A percentile compares a stretch with the other conserved stretches of the same genome.
phyloP scores from a whole-genome alignment of 2,329 filamentous ascomycete genomes.

The Alternaria tenuissima region DNA sequence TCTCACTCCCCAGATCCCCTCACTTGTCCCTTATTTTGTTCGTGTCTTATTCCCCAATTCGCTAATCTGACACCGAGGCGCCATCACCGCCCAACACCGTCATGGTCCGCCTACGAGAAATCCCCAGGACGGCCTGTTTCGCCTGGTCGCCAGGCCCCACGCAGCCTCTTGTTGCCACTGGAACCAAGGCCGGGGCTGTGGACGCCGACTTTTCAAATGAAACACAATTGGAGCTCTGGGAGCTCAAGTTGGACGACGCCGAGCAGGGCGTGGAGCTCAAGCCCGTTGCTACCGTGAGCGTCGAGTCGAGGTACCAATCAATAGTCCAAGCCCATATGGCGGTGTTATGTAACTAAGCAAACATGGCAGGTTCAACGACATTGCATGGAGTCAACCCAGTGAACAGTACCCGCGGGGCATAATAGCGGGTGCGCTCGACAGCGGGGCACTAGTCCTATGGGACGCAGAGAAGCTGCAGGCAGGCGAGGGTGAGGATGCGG shows the following conservation, averaged over 20 bases:
- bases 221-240: slow-evolving; percentile 96
- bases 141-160: slow-evolving; percentile 89
- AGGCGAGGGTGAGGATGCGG: slow-evolving; percentile 73
- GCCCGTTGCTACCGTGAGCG: slow-evolving; percentile 81
- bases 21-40: slow-evolving; percentile 26
- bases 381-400: slow-evolving; percentile 88
- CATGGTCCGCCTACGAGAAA: slow-evolving; percentile 97
- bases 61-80: slow-evolving; percentile 39
- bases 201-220: slow-evolving; percentile 98
- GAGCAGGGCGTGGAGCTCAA: slow-evolving; percentile 83
- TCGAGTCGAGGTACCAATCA: slow-evolving; percentile 80
- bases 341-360: slow-evolving; percentile 29
- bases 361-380: slow-evolving; percentile 85
- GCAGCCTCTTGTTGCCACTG: slow-evolving; percentile 86
- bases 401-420: slow-evolving; percentile 83
- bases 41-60: slow-evolving; percentile 28
- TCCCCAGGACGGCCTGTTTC: slow-evolving; percentile 95
- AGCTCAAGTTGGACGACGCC: slow-evolving; percentile 81
- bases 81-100: slow-evolving; percentile 44
- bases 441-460: slow-evolving; percentile 92
- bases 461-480: slow-evolving; percentile 76
- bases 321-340: background rate
- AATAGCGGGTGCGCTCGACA: slow-evolving; percentile 94
- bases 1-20: slow-evolving; percentile 19
- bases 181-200: slow-evolving; percentile 92